Evolutionary conservation across 2,329 filamentous ascomycete genomes (phyloP).

Genomic region (Colletotrichum musae): DNA sequence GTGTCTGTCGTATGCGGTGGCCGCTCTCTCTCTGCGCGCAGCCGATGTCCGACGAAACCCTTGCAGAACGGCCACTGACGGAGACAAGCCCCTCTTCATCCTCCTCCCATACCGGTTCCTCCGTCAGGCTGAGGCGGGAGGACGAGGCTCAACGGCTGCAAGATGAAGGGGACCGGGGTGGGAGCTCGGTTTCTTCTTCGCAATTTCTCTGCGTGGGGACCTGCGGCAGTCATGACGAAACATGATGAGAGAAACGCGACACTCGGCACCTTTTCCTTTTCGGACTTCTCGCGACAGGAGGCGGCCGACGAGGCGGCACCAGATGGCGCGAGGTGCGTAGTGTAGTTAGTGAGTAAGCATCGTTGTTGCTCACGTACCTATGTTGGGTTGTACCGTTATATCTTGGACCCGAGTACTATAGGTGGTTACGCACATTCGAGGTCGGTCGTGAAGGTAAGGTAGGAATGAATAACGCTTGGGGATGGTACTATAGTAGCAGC

Average conservation of each 20-base stretch:
- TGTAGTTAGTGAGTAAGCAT: too few species aligned
- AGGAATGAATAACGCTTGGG: not conserved
- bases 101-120: not conserved
- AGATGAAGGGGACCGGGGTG: not conserved
- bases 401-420: too few species aligned
- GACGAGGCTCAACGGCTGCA: conserved; percentile 21
- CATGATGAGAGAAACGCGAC: conserved; percentile 14
- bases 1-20: too few species aligned
- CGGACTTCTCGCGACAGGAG: too few species aligned
- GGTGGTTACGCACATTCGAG: too few species aligned
- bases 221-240: conserved; percentile 22
- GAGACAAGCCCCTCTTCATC: not conserved
- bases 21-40: conserved; percentile 1
- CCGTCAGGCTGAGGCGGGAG: not conserved
- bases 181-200: not conserved
- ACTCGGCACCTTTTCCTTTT: not conserved
- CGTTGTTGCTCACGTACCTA: too few species aligned
- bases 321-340: too few species aligned
- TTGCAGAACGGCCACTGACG: conserved; percentile 5
- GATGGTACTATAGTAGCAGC: conserved; percentile 1
- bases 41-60: conserved; percentile 21
- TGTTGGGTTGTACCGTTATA: too few species aligned
- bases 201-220: conserved; percentile 6
- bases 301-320: too few species aligned
- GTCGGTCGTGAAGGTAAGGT: too few species aligned